These are phyloP conservation scores for Phytomonas francai DNA, from an alignment of 208 protist species.

Conservation along the genomic window DNA sequence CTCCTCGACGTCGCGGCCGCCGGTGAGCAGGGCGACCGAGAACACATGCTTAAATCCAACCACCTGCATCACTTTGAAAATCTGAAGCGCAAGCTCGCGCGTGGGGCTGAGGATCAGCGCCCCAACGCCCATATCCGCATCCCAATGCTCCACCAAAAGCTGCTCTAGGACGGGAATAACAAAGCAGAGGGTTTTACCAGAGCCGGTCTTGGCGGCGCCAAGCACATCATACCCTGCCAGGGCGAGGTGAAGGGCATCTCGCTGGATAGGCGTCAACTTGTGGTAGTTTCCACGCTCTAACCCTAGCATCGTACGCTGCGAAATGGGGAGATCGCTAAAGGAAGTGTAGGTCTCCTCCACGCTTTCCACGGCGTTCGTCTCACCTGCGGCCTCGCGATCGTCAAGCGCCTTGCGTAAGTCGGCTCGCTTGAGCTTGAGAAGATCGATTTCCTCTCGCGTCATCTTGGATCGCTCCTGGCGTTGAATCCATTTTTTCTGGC, in stretches of 20 bases:
- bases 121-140: conserved; percentile 90
- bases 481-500: conserved; percentile 69
- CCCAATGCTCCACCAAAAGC: conserved; percentile 89
- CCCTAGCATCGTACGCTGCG: conserved; percentile 85
- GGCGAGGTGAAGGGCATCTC: conserved; percentile 90
- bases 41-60: conserved; percentile 91
- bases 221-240: conserved; percentile 96
- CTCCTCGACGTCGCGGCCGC: conserved; percentile 94
- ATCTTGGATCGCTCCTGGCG: conserved; percentile 74
- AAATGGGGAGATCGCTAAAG: conserved; percentile 89
- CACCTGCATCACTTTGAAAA: conserved; percentile 97
- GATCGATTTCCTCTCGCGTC: conserved; percentile 60
- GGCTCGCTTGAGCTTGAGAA: conserved; percentile 24
- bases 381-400: conserved; percentile 24
- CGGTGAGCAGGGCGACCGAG: conserved; percentile 96
- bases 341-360: conserved; percentile 29
- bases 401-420: conserved; percentile 46
- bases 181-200: conserved; percentile 98
- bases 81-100: conserved; percentile 97
- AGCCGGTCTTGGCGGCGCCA: conserved; percentile 97
- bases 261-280: conserved; percentile 96
- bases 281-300: conserved; percentile 90
- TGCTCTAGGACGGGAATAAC: conserved; percentile 95
- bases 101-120: conserved; percentile 98
- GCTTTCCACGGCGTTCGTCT: conserved; percentile 31